Conservation (phyloP, 768 basidiomycete genomes). For the Rhodotorula babjevae region DNA sequence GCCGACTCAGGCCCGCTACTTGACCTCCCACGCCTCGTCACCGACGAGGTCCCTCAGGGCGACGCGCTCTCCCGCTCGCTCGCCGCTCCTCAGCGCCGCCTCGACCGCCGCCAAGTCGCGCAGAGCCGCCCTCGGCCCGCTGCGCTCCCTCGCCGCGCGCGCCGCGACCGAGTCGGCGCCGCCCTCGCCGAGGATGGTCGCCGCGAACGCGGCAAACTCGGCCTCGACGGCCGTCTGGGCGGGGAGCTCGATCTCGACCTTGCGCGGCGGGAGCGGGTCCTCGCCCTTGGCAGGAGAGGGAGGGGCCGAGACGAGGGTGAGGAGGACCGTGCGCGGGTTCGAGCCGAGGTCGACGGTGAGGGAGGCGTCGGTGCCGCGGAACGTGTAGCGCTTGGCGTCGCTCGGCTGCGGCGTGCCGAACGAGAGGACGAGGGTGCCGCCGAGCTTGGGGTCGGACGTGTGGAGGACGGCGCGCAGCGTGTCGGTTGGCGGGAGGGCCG, state of each 20-base stretch:
- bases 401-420: conserved; percentile 56
- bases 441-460: not conserved
- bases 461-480: conserved; percentile 56
- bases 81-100: conserved; percentile 60
- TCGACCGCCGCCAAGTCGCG: conserved; percentile 74
- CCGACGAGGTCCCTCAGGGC: conserved; percentile 52
- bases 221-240: conserved; percentile 53
- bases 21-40: conserved; percentile 7
- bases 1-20: too few species aligned
- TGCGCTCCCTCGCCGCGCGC: conserved; percentile 46
- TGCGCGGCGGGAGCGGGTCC: conserved; percentile 48
- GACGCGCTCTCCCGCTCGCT: conserved; percentile 56
- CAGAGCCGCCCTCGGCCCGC: conserved; percentile 62
- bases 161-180: conserved; percentile 50
- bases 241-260: conserved; percentile 56
- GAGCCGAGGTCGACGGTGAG: conserved; percentile 49
- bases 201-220: conserved; percentile 31
- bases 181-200: conserved; percentile 58
- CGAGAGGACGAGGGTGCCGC: conserved; percentile 57
- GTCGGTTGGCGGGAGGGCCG: conserved; percentile 71
- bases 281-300: not conserved
- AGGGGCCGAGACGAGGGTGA: conserved; percentile 20
- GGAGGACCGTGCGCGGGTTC: conserved; percentile 49
- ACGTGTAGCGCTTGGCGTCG: conserved; percentile 50
- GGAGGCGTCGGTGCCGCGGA: conserved; percentile 65